phyloP scores from a whole-genome alignment of 2,329 filamentous ascomycete species.

The Neoascochyta sp. region DNA sequence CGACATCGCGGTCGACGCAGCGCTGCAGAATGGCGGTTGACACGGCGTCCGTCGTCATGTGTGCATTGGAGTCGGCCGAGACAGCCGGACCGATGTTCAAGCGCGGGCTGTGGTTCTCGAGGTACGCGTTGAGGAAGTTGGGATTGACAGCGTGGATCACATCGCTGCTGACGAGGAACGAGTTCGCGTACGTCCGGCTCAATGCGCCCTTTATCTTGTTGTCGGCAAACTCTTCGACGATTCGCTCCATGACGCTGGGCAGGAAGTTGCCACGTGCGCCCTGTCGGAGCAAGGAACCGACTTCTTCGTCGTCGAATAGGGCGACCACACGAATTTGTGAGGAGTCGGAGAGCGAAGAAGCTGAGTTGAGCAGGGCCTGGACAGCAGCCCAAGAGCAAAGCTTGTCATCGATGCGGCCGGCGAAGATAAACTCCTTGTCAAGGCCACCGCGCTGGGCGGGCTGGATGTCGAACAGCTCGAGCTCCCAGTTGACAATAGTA shows the following conservation, averaged over 20 bases:
- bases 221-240: slow-evolving; percentile 64
- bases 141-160: slow-evolving; percentile 93
- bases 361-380: slow-evolving; percentile 69
- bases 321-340: slow-evolving; percentile 83
- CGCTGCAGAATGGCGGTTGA: slow-evolving; percentile 76
- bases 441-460: slow-evolving; percentile 79
- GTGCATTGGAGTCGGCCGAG: slow-evolving; percentile 79
- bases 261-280: slow-evolving; percentile 89
- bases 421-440: slow-evolving; percentile 91
- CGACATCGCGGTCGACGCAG: slow-evolving; percentile 60
- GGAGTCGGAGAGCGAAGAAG: slow-evolving; percentile 50
- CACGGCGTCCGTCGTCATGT: slow-evolving; percentile 92
- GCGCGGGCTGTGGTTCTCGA: slow-evolving; percentile 78
- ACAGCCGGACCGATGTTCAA: slow-evolving; percentile 85
- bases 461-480: slow-evolving; percentile 90
- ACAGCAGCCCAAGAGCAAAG: slow-evolving; percentile 92
- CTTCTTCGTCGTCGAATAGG: slow-evolving; percentile 97
- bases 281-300: slow-evolving; percentile 85
- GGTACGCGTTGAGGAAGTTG: slow-evolving; percentile 82
- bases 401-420: slow-evolving; percentile 94
- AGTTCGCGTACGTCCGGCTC: slow-evolving; percentile 82
- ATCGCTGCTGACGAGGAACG: slow-evolving; percentile 87
- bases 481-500: slow-evolving; percentile 89
- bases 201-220: slow-evolving; percentile 54
- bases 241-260: slow-evolving; percentile 73